These are phyloP conservation scores for Kwoniella dendrophila DNA, from an alignment of 768 basidiomycete genomes.

Conservation along the genomic window DNA sequence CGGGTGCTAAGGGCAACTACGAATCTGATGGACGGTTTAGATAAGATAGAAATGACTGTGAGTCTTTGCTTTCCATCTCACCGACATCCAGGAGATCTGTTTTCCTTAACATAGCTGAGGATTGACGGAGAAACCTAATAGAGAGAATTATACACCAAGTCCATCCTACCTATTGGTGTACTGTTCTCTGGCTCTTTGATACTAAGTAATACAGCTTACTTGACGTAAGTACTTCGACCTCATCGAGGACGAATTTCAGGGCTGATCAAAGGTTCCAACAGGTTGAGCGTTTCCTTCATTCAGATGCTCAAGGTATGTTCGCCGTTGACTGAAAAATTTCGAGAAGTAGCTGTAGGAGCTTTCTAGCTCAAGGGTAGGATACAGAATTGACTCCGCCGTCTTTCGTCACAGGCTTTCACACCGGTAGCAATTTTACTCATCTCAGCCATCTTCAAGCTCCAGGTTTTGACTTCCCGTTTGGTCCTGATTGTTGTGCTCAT, in stretches of 20 bases:
- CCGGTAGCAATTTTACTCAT: constrained; percentile 53
- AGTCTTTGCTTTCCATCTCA: constrained; percentile 4
- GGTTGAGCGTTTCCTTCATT: constrained; percentile 62
- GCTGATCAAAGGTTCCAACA: constrained; percentile 65
- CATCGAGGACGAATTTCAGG: background rate
- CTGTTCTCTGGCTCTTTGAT: constrained; percentile 92
- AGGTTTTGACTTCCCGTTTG: constrained; percentile 37
- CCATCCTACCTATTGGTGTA: constrained; percentile 89
- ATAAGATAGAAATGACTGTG: constrained; percentile 52
- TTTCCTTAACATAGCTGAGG: background rate
- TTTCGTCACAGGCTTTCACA: constrained; percentile 68
- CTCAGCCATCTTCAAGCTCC: constrained; percentile 46
- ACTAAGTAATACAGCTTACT: constrained; percentile 85
- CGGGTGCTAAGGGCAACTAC: constrained; percentile 48
- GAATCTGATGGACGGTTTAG: constrained; percentile 52
- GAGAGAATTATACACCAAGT: constrained; percentile 64
- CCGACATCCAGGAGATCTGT: background rate
- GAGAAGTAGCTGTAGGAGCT: background rate
- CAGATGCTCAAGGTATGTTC: constrained; percentile 66
- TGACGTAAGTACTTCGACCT: constrained; percentile 29
- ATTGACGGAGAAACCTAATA: constrained; percentile 2
- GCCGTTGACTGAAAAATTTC: background rate
- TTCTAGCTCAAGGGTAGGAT: background rate
- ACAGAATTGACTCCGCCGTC: background rate
- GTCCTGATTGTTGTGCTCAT: constrained; percentile 64